Base-by-base conservation (phyloP, 2,329 filamentous ascomycete species). In the Fusarium sp. region DNA sequence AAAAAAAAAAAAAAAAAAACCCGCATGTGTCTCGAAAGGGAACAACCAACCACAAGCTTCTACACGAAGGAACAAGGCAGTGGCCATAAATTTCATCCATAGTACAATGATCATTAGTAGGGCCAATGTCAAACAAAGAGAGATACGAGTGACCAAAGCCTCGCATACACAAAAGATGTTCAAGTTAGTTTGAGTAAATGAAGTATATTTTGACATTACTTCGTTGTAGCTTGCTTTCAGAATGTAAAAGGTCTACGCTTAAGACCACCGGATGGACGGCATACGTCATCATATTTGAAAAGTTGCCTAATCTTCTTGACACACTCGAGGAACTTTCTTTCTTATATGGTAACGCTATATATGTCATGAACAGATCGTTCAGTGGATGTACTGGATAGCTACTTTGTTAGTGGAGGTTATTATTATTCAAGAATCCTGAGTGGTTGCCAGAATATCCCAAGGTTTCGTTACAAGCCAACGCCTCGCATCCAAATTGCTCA, bases 391-490 rank as follows among this genome's bases (percentile, higher is more conserved):
- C 27, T 8, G 26, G 13, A 41, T 26, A 6, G 8, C 17, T 35
- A n/a, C 13, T 37, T 14, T 37, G 11, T 23, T 33, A 50, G 26
- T 32, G 6, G 20, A 26, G 48, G 12, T 15, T 50, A 15, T 12
- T n/a, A 37, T 26, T 23, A 18, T 33, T n/a, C 4, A 32, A 23
- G 13, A 50, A 23, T 30, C 30, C 35, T 23, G 17, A 45, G n/a
- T 33, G 12, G 38, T 17, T 32, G 15, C 17, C 8, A 50, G 18
- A 38, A 32, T n/a, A 6, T 37, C 38, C n/a, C 23, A 46, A 70
- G 37, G 35, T 63, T 74, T 40, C 53, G 70, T 63, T 74, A 49
- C 49, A 68, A 65, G 38, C 68, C 56, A 52, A 72, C 50, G 64
- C 56, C 49, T 46, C 56, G 50, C 49, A 53, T 49, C 60, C 55